These are phyloP conservation scores for Colletotrichum siamense DNA, from an alignment of 2,329 filamentous ascomycete species.

Conservation along the genomic window DNA sequence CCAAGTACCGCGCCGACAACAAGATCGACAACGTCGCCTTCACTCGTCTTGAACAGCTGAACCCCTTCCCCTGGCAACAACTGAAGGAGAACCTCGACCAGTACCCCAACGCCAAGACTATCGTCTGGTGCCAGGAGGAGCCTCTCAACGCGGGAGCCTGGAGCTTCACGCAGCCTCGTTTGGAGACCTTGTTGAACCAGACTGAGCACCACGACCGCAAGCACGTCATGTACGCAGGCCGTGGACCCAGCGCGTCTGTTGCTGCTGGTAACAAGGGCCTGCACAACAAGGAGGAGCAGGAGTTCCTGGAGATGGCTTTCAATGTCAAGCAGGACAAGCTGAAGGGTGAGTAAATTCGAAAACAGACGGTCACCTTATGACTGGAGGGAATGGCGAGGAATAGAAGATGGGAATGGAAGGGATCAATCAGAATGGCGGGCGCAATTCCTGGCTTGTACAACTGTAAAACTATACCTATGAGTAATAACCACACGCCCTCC, in stretches of 20 bases:
- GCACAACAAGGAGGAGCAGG: slow-evolving; percentile 92
- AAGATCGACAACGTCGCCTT: slow-evolving; percentile 90
- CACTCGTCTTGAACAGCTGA: slow-evolving; percentile 95
- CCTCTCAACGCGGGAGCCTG: slow-evolving; percentile 96
- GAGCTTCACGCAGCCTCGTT: slow-evolving; percentile 96
- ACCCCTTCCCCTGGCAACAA: slow-evolving; percentile 98
- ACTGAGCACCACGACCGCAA: slow-evolving; percentile 92
- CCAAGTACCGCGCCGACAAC: slow-evolving; percentile 89
- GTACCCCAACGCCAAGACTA: slow-evolving; percentile 97
- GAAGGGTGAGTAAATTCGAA: slow-evolving; percentile 62
- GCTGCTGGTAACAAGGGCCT: slow-evolving; percentile 89
- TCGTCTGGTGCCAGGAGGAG: slow-evolving; percentile 98
- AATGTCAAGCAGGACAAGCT: slow-evolving; percentile 71
- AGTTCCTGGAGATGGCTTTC: slow-evolving; percentile 73
- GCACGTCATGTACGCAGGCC: slow-evolving; percentile 96
- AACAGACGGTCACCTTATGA: neutral
- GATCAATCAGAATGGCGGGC: slow-evolving; percentile 6
- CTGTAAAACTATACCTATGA: neutral
- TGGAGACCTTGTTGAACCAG: slow-evolving; percentile 94
- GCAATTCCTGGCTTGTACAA: neutral
- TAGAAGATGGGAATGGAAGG: neutral
- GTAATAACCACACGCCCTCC: neutral
- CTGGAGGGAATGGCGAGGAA: neutral
- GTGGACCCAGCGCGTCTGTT: slow-evolving; percentile 90
- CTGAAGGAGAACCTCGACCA: slow-evolving; percentile 95